These are phyloP conservation scores for Phlebiopsis flavidoalba DNA, from an alignment of 768 basidiomycete species.

Conservation along the genomic window DNA sequence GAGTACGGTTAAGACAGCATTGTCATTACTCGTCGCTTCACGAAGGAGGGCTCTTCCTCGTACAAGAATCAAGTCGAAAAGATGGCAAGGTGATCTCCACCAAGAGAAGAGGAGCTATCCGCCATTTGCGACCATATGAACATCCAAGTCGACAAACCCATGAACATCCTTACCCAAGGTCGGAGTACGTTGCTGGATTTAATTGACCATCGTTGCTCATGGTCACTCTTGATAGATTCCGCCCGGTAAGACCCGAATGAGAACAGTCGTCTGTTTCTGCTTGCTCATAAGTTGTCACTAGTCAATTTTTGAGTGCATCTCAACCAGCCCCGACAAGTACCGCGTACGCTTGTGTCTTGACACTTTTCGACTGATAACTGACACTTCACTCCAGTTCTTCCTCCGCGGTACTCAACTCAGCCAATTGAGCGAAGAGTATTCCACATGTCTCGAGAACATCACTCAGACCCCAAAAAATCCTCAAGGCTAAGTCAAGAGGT, in stretches of 20 bases:
- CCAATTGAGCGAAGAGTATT: conserved; percentile 85
- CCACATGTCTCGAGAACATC: conserved; percentile 68
- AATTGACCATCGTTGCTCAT: conserved; percentile 7
- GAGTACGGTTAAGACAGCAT: conserved; percentile 89
- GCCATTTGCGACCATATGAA: conserved; percentile 94
- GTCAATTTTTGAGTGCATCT: conserved; percentile 80
- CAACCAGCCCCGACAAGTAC: conserved; percentile 83
- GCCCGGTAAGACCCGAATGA: conserved; percentile 21
- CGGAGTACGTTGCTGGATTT: background rate
- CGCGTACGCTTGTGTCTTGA: conserved; percentile 44
- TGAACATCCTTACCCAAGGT: conserved; percentile 92
- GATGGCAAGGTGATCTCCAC: conserved; percentile 44
- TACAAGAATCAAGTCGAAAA: conserved; percentile 77
- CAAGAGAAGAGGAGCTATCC: conserved; percentile 79
- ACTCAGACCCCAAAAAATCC: conserved; percentile 58
- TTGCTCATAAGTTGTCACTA: background rate
- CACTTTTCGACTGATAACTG: background rate
- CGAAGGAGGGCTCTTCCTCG: conserved; percentile 62
- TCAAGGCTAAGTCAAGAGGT: conserved; percentile 69
- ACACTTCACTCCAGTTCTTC: conserved; percentile 64
- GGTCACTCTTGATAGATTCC: conserved; percentile 18
- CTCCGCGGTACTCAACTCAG: conserved; percentile 87
- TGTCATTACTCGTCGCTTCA: conserved; percentile 76
- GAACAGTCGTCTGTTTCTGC: conserved; percentile 18
- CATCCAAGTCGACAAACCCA: conserved; percentile 93